phyloP scores from a whole-genome alignment of 305 asterid genomes.

The Fraxinus paxiana region DNA sequence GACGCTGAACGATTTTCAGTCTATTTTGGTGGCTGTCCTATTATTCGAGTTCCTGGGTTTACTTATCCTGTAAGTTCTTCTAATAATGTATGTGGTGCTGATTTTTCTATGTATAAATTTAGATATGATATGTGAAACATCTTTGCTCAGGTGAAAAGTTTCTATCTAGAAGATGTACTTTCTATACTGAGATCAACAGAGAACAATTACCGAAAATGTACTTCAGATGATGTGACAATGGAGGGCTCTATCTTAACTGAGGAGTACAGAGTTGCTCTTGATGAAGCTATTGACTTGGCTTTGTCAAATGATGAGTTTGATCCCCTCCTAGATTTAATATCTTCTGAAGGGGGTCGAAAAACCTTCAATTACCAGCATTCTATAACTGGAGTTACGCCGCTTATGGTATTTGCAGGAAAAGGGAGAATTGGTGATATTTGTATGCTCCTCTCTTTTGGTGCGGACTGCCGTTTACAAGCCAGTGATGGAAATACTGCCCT shows the following conservation, averaged over 20 bases:
- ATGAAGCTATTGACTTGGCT: constrained; percentile 78
- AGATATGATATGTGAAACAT: constrained; percentile 20
- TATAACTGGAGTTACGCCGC: constrained; percentile 69
- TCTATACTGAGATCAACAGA: constrained; percentile 47
- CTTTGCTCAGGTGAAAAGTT: constrained; percentile 57
- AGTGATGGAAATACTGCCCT: constrained; percentile 66
- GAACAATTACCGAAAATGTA: constrained; percentile 28
- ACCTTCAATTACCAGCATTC: constrained; percentile 69
- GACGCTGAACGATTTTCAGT: constrained; percentile 86
- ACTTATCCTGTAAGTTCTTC: constrained; percentile 67
- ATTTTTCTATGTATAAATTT: constrained; percentile 13
- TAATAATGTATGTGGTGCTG: neutral
- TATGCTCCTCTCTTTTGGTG: constrained; percentile 86
- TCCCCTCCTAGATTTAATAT: constrained; percentile 63
- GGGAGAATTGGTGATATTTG: constrained; percentile 75
- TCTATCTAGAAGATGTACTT: constrained; percentile 83
- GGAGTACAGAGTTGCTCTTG: constrained; percentile 59
- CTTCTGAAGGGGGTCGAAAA: constrained; percentile 52
- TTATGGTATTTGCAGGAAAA: constrained; percentile 83
- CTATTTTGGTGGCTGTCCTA: constrained; percentile 87
- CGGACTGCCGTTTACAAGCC: constrained; percentile 51
- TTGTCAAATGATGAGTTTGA: constrained; percentile 62
- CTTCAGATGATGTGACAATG: constrained; percentile 27
- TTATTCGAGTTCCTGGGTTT: constrained; percentile 89
- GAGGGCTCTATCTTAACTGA: constrained; percentile 47